These are phyloP conservation scores for Hypomyces perniciosus DNA, from an alignment of 2,329 filamentous ascomycete species.

Conservation along the genomic window DNA sequence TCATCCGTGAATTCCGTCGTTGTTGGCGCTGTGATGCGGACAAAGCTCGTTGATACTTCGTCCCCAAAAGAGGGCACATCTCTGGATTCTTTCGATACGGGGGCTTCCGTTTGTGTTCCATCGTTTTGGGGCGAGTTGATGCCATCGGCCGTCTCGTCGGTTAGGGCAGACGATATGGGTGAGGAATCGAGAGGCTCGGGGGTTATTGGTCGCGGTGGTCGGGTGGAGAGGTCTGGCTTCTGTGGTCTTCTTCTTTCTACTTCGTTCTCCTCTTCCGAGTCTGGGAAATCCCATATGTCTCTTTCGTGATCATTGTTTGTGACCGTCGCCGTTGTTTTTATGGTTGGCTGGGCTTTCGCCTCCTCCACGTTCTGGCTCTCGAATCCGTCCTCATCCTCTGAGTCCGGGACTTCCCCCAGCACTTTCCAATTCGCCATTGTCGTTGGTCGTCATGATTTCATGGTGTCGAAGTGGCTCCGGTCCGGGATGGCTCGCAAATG, in stretches of 20 bases:
- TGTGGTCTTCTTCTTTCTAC: constrained; percentile 5
- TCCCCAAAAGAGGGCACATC: constrained; percentile 17
- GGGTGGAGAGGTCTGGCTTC: neutral
- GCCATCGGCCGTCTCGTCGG: constrained; percentile 17
- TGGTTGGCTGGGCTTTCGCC: neutral
- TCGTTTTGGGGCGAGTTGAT: neutral
- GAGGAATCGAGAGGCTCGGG: neutral
- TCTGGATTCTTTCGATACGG: neutral
- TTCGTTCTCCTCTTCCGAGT: constrained; percentile 24
- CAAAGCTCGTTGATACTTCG: constrained; percentile 33
- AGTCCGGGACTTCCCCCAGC: constrained; percentile 45
- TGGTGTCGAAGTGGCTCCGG: neutral
- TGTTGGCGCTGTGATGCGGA: constrained; percentile 27
- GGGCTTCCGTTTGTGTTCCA: neutral
- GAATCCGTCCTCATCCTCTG: constrained; percentile 42
- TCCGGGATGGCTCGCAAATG: neutral
- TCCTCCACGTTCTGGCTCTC: constrained; percentile 29
- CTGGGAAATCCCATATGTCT: constrained; percentile 12
- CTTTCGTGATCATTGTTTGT: neutral
- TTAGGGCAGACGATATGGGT: constrained; percentile 23
- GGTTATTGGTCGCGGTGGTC: neutral
- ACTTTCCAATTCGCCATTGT: constrained; percentile 45
- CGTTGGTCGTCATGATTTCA: constrained; percentile 22
- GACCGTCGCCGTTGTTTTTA: neutral
- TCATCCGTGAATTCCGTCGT: constrained; percentile 19